These are phyloP conservation scores for Rhodomyrtus psidioides DNA, from an alignment of 441 rosid species.

Conservation along the genomic window DNA sequence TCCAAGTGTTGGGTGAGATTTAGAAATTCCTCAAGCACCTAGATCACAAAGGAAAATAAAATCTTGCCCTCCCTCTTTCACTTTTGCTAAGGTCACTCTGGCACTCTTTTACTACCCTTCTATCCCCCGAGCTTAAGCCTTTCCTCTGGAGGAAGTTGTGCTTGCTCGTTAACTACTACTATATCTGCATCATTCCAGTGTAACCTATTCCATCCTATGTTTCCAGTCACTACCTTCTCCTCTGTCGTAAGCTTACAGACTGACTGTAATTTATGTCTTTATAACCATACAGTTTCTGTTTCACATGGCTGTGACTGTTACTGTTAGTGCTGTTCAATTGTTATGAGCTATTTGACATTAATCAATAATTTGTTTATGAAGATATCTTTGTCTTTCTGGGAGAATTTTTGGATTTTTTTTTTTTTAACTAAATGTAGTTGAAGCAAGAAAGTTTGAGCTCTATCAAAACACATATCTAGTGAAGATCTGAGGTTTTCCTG, in stretches of 20 bases:
- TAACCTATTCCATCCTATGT: neutral
- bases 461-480: neutral
- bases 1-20: neutral
- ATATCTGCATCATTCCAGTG: neutral
- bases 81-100: neutral
- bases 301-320: neutral
- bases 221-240: neutral
- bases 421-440: neutral
- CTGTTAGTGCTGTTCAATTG: neutral
- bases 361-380: neutral
- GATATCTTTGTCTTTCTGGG: neutral
- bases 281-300: neutral
- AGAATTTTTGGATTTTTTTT: neutral
- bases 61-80: neutral
- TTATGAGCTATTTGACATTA: neutral
- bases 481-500: neutral
- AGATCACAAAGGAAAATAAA: neutral
- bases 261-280: neutral
- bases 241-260: neutral
- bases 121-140: neutral
- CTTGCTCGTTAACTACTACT: neutral
- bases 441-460: neutral
- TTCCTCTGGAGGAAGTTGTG: neutral
- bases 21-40: neutral
- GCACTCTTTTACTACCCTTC: neutral